These are phyloP conservation scores for Monocercomonoides exilis DNA, from an alignment of 78 protist genomes.

Conservation along the genomic window DNA sequence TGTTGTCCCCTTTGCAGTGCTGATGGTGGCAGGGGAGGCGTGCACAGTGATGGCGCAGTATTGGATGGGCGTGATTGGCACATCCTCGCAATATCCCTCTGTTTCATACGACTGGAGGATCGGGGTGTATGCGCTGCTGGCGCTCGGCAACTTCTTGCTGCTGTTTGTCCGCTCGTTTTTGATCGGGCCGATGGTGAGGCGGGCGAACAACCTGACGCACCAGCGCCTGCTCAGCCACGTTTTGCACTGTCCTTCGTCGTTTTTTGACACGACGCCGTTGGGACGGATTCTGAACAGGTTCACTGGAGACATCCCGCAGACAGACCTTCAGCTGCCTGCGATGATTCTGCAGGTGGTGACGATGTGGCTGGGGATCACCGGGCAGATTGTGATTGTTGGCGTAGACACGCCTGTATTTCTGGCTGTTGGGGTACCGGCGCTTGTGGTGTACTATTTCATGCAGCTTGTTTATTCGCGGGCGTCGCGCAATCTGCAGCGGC, in stretches of 20 bases:
- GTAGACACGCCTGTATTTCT: slow-evolving; percentile 49
- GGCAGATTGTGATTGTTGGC: slow-evolving; percentile 29
- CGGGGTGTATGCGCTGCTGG: neutral
- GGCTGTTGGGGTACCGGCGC: slow-evolving; percentile 39
- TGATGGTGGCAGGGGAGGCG: neutral
- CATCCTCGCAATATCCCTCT: neutral
- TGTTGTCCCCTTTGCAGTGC: neutral
- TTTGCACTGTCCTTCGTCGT: slow-evolving; percentile 77
- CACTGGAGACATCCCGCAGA: slow-evolving; percentile 4
- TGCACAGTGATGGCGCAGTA: neutral
- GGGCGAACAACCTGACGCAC: slow-evolving; percentile 17
- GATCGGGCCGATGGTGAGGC: neutral
- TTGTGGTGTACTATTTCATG: slow-evolving; percentile 43
- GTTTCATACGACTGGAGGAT: neutral
- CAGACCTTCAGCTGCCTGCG: neutral
- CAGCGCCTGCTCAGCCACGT: slow-evolving; percentile 26
- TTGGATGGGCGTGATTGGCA: neutral
- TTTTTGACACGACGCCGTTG: slow-evolving; percentile 89
- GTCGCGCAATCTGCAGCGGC: slow-evolving; percentile 63
- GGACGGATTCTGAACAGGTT: slow-evolving; percentile 9
- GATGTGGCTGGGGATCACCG: slow-evolving; percentile 9
- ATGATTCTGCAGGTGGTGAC: slow-evolving; percentile 6
- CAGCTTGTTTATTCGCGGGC: slow-evolving; percentile 55
- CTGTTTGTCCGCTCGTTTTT: neutral
- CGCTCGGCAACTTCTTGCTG: neutral